Evolutionary conservation across 2,329 filamentous ascomycete species (phyloP).

Genomic region (Huntiella abstrusa): DNA sequence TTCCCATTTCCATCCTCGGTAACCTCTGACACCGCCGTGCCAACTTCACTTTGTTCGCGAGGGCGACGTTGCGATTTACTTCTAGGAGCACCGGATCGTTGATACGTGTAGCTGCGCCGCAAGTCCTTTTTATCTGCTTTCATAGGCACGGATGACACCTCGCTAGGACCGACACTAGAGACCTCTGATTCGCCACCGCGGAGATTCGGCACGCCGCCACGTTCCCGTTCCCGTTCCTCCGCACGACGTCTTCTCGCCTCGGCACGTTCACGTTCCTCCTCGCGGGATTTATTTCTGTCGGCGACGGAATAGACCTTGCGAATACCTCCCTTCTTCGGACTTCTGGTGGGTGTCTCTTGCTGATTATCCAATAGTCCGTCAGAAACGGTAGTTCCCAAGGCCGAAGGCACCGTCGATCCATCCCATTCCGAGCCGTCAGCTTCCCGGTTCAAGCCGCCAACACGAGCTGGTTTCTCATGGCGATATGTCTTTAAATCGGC

Average conservation of each 20-base stretch:
- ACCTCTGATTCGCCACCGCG: constrained; percentile 9
- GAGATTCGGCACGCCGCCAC: constrained; percentile 1
- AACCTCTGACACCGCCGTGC: constrained; percentile 14
- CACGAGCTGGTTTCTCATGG: constrained; percentile 65
- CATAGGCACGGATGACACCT: constrained; percentile 1
- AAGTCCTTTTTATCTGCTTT: constrained; percentile 10
- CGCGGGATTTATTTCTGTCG: constrained; percentile 32
- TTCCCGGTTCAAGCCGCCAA: constrained; percentile 74
- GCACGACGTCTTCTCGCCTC: constrained; percentile 38
- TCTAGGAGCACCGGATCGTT: constrained; percentile 19
- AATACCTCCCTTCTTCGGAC: constrained; percentile 34
- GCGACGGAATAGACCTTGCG: constrained; percentile 43
- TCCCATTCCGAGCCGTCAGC: constrained; percentile 67
- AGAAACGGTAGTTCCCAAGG: constrained; percentile 29
- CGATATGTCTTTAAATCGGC: constrained; percentile 67
- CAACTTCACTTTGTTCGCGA: constrained; percentile 15
- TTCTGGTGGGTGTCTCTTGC: constrained; percentile 36
- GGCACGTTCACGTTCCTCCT: constrained; percentile 34
- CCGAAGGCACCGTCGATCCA: constrained; percentile 41
- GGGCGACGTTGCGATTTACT: constrained; percentile 12
- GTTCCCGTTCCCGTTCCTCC: constrained; percentile 22
- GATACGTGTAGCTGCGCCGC: constrained; percentile 35
- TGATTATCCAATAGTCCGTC: constrained; percentile 41
- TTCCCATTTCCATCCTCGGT: constrained; percentile 31
- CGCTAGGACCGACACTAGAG: constrained; percentile 3